Base-by-base conservation (phyloP, 305 asterid species). In the Monarda citriodora region DNA sequence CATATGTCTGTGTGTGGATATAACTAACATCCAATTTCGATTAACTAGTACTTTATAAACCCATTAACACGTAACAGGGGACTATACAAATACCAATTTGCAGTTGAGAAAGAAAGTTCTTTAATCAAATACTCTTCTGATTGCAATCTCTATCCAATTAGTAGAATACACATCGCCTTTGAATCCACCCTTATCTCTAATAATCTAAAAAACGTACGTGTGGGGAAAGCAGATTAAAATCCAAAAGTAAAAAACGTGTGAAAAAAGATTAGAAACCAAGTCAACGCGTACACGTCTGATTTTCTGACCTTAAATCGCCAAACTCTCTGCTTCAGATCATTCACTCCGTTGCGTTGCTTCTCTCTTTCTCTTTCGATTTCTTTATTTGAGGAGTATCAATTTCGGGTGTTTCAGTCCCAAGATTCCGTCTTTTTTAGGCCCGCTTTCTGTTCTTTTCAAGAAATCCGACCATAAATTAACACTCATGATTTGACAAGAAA, bases 191-290 rank as follows among this genome's bases (percentile, higher is more conserved):
- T 29, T 29, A 29, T 29, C 32, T 29, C 32, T 29, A 29, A 29
- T 29, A 29, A 29, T 29, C 32, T 34, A 9, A 34, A 34, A 34
- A 34, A 8, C 11, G 12, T 34, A 9, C 38, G 38, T 9, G 38
- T 32, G 11, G 38, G 38, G 38, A 34, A 34, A 34, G 38, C 9
- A 34, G 38, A 34, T 34, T 34, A 34, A 34, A 32, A 54, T 22
- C 1, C 15, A 60, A 55, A 68, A 54, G 46, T 53, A 11, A 71
- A 75, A 40, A 64, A 52, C 72, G 67, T 58, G 81, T 76, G 72
- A 29, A 61, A 47, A 50, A 18, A 65, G 44, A 38, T 9, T 9
- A 38, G 2, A 4, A 38, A 32, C 0, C 9, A 32, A 76, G 75
- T 69, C 77, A 72, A 65, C 68, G n/a, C 9, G 9, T 42, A 55